These are phyloP conservation scores for Glycyrrhiza uralensis DNA, from an alignment of 306 rosid species.

Conservation along the genomic window DNA sequence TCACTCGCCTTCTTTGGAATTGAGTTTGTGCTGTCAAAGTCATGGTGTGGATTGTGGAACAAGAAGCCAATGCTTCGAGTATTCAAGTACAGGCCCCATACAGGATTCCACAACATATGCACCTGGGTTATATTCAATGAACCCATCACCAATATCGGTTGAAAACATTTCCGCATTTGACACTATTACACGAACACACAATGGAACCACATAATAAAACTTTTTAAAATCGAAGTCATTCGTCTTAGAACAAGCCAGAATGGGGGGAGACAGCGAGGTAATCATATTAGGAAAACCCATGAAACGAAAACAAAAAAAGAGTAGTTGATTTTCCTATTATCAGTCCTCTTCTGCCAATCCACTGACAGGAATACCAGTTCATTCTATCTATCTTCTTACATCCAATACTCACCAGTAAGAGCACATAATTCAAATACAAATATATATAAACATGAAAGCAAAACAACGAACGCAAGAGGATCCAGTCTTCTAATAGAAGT, in stretches of 20 bases:
- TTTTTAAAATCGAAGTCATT: neutral
- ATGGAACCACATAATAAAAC: neutral
- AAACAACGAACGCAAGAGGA: neutral
- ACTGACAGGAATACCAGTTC: neutral
- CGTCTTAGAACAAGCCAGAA: neutral
- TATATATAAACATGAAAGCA: constrained; percentile 3
- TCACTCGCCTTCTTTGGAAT: neutral
- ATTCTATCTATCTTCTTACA: neutral
- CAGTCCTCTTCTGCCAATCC: neutral
- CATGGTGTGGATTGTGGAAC: neutral
- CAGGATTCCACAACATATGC: neutral
- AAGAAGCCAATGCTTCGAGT: neutral
- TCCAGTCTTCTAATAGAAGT: neutral
- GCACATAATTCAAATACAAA: neutral
- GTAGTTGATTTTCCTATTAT: neutral
- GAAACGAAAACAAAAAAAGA: neutral
- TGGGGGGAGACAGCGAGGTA: neutral
- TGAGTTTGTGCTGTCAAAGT: neutral
- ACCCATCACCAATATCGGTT: neutral
- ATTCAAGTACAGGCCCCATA: neutral
- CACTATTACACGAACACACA: neutral
- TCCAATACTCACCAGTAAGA: neutral
- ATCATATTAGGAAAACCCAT: neutral
- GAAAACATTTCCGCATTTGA: neutral
- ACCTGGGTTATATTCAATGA: neutral